Evolutionary conservation across 1,284 basidiomycete genomes (phyloP).

Genomic region (Melampsora larici-populina): DNA sequence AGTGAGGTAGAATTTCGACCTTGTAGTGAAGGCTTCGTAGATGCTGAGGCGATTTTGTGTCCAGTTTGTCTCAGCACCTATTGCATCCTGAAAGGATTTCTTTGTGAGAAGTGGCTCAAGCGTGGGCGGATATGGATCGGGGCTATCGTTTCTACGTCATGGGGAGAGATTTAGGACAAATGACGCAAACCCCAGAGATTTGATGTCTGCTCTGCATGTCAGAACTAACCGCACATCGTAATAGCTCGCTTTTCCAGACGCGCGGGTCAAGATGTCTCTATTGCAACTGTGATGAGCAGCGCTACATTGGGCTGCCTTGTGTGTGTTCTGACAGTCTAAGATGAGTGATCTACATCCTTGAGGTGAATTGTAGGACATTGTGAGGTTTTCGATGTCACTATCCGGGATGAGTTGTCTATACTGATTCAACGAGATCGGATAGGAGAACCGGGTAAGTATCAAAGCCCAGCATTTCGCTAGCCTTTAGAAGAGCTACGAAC

Average conservation of each 20-base stretch:
- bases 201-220: background rate
- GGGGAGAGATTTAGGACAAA: background rate
- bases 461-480: background rate
- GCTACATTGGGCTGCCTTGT: constrained; percentile 1
- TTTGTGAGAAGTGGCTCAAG: constrained; percentile 26
- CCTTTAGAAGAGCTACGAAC: constrained; percentile 20
- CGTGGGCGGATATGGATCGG: constrained; percentile 27
- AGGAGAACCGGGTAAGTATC: no score
- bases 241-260: constrained; percentile 10
- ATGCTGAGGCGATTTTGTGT: constrained; percentile 15
- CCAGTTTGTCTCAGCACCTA: constrained; percentile 28
- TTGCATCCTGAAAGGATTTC: constrained; percentile 15
- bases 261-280: constrained; percentile 7
- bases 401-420: constrained; percentile 28
- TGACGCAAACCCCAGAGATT: background rate
- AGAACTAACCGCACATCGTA: constrained; percentile 37
- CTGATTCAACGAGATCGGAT: no score
- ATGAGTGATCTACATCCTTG: constrained; percentile 27
- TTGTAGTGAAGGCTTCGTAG: constrained; percentile 15
- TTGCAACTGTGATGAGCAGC: constrained; percentile 27
- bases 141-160: background rate
- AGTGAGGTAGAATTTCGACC: background rate
- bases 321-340: constrained; percentile 2
- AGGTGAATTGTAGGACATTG: background rate
- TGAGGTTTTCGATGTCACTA: constrained; percentile 1